Percentiles rank a stretch among this genome's conserved stretches.
Evolutionary conservation across 2,329 filamentous ascomycete species (phyloP).

Genomic region (Pseudogymnoascus sp.): DNA sequence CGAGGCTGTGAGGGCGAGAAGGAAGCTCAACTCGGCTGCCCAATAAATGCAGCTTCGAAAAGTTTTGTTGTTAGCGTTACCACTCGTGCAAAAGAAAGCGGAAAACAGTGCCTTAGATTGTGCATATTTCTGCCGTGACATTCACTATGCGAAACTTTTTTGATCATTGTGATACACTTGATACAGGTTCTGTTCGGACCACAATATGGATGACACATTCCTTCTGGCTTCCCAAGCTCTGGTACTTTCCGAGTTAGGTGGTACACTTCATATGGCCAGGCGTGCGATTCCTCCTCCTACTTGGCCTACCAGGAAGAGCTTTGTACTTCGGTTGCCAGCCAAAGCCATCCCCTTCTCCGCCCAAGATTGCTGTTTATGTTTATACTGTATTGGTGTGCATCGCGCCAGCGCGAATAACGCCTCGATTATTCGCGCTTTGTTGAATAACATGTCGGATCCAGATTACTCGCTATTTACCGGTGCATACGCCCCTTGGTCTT

Average conservation of each 20-base stretch:
- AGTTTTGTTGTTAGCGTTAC: conserved; percentile 9
- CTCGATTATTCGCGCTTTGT: not conserved
- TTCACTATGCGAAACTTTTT: not conserved
- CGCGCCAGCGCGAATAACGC: not conserved
- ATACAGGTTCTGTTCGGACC: not conserved
- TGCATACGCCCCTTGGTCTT: not conserved
- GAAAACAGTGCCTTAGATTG: not conserved
- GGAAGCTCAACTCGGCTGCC: conserved; percentile 36
- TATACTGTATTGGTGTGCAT: not conserved
- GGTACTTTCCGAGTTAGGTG: not conserved
- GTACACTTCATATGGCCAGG: not conserved
- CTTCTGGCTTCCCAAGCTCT: not conserved
- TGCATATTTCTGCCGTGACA: conserved; percentile 3
- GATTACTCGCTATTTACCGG: not conserved
- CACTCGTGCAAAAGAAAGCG: not conserved
- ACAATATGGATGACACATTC: not conserved
- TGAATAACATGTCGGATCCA: not conserved
- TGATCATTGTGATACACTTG: not conserved
- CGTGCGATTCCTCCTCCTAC: not conserved
- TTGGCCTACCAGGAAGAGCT: not conserved
- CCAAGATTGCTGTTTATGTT: not conserved
- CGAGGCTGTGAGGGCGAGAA: conserved; percentile 67
- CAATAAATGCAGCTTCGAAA: not conserved
- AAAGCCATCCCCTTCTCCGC: not conserved
- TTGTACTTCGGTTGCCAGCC: not conserved